Evolutionary conservation across 371 early-diverging fungal genomes (phyloP), one percentile per base, ranked within the genome.

Genomic region (Chytridiales sp.): DNA sequence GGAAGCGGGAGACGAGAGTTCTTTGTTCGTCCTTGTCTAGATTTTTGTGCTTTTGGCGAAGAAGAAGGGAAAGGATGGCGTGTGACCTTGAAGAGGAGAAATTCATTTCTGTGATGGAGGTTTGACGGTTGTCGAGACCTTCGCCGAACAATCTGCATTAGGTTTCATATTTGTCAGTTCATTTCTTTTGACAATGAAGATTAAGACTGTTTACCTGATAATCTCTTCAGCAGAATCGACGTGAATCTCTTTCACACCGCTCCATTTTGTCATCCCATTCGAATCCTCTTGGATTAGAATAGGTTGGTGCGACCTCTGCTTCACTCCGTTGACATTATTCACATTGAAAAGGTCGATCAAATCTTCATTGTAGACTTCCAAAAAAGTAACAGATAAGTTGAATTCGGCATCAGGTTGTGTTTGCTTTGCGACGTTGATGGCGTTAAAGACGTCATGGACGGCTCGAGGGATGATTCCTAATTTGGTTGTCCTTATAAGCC

Each of bases 81-180:
- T 99, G 99, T n/a, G 95, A 94, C 65, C 99, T 78, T n/a, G 94
- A 94, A 0, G 94, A 93, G 43, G 86, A 79, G 50, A 82, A 85
- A 78, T 99, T 99, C 94, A 97, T 94, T 32, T 88, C 87, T 8
- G 97, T 98, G n/a, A 88, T 76, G 29, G 91, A 91, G 2, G 96
- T 95, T 48, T 89, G 91, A 57, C 99, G 84, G 76, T 8, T 88
- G 87, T 44, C 96, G 92, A 65, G 54, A 21, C 65, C 65, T 1
- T 51, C 15, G 17, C 32, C 6, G 36, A 64, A 52, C n/a, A 42
- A 47, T 17, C 51, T 55, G 48, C 34, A n/a, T 22, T 27, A n/a
- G n/a, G n/a, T n/a, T n/a, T n/a, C n/a, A n/a, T n/a, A n/a, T n/a
- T n/a, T 8, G 59, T 29, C 11, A 19, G 9, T 5, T 17, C 29